Evolutionary conservation across 805 yeast species (phyloP), one percentile per base, ranked within the genome.

Genomic region (Priceomyces fermenticarens): DNA sequence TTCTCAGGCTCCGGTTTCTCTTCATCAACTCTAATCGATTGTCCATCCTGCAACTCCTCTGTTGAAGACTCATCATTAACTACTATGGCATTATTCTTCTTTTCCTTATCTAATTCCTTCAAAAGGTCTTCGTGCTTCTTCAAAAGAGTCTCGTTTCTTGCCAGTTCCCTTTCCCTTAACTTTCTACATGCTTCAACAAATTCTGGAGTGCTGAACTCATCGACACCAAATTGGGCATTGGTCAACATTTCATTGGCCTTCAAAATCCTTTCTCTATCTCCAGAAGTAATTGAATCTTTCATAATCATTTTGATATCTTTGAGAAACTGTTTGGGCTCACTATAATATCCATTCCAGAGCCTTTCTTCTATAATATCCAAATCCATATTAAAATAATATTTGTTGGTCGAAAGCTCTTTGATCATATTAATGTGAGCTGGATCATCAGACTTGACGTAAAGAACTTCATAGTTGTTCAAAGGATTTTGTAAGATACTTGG

Each of bases 201-300:
- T 29, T 80, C 85, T 1, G 91, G 83, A 3, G 74, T 65, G 37
- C 83, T 80, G 50, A 90, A 80, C 48, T 93, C 99, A 52, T 93
- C 99, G 39, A 93, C 76, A 4, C 95, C 95, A 57, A 93, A 95
- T 60, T 89, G 96, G 0, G 96, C 96, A 64, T 93, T 90, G 10
- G 97, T 95, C 57, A 78, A 78, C 98, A 93, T 90, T 60, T 93
- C 99, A 41, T 91, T 85, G 0, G 98, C 96, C 55, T 77, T 78
- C 47, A 79, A 60, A 4, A 84, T 68, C 40, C 96, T 72, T 43
- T 93, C 99, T 33, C 98, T 74, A 49, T 91, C 98, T 0, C 87
- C 88, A 2, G 75, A 63, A 0, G 81, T 78, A 27, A 75, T 71
- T 0, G 95, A 77, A 65, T 93, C 99, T 27, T 73, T 73, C 33